phyloP scores from a whole-genome alignment of 495 filamentous ascomycete genomes.

The Aspergillus panamensis region DNA sequence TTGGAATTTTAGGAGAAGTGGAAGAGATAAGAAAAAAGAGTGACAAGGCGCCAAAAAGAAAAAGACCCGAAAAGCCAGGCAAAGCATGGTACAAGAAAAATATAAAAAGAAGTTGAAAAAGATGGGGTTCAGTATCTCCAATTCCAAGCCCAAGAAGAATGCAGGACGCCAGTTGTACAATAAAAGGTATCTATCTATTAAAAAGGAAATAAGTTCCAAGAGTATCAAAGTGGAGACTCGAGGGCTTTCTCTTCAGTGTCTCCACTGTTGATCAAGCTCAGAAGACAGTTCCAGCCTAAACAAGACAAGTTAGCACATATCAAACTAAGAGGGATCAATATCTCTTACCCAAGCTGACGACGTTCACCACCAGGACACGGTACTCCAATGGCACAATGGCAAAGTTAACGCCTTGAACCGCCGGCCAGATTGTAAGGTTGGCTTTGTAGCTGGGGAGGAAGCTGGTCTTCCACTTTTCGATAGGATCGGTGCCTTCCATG shows the following conservation, averaged over 20 bases:
- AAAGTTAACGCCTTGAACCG: conserved; percentile 89
- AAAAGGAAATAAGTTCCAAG: conserved; percentile 6
- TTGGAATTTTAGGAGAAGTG: no score
- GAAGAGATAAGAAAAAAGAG: neutral
- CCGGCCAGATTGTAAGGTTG: conserved; percentile 93
- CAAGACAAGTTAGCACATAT: conserved; percentile 18
- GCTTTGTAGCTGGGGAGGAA: conserved; percentile 68
- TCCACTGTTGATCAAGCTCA: conserved; percentile 77
- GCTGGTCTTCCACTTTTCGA: conserved; percentile 64
- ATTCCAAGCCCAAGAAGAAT: conserved; percentile 1
- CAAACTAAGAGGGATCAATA: conserved; percentile 7
- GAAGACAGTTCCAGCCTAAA: conserved; percentile 91
- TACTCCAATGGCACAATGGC: conserved; percentile 82
- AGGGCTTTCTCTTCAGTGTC: conserved; percentile 46
- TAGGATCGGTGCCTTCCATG: conserved; percentile 71
- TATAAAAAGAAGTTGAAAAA: no score
- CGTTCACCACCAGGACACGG: conserved; percentile 83
- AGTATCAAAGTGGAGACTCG: conserved; percentile 1
- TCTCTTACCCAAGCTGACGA: conserved; percentile 66
- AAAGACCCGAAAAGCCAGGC: neutral
- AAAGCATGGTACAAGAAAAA: neutral
- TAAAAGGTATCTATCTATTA: conserved; percentile 30
- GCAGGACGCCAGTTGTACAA: conserved; percentile 12
- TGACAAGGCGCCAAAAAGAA: neutral
- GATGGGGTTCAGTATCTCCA: no score